Conservation (phyloP, 2,329 filamentous ascomycete species). For the Colletotrichum sp. region DNA sequence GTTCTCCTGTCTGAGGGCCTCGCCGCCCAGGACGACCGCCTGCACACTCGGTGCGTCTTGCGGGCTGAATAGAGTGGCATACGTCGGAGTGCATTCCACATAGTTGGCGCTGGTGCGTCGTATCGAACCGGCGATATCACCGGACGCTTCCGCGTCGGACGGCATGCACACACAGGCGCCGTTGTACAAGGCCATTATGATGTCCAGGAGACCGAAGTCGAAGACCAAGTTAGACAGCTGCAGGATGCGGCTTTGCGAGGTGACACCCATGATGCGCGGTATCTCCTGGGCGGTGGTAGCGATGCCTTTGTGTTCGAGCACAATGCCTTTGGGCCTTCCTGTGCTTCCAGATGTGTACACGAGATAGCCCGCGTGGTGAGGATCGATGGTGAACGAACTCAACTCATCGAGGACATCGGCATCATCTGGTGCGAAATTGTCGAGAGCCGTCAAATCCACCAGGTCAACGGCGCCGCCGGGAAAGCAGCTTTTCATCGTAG, state of each 20-base stretch:
- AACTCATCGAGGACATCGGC: rapidly evolving
- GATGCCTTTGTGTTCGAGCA: background rate
- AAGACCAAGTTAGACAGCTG: background rate
- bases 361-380: background rate
- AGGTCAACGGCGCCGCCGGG: background rate
- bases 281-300: background rate
- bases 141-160: background rate
- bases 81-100: background rate
- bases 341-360: background rate
- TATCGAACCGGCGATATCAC: background rate
- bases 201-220: background rate
- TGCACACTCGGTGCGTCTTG: background rate
- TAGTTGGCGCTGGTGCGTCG: background rate
- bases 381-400: background rate
- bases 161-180: background rate
- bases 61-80: background rate
- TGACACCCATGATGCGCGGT: background rate
- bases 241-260: background rate
- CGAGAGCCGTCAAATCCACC: background rate
- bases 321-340: background rate
- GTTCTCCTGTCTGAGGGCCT: background rate
- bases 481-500: background rate
- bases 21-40: background rate
- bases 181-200: background rate
- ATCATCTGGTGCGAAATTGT: rapidly evolving